Conservation (phyloP, 495 filamentous ascomycete species). For the Daldinia concentrica region DNA sequence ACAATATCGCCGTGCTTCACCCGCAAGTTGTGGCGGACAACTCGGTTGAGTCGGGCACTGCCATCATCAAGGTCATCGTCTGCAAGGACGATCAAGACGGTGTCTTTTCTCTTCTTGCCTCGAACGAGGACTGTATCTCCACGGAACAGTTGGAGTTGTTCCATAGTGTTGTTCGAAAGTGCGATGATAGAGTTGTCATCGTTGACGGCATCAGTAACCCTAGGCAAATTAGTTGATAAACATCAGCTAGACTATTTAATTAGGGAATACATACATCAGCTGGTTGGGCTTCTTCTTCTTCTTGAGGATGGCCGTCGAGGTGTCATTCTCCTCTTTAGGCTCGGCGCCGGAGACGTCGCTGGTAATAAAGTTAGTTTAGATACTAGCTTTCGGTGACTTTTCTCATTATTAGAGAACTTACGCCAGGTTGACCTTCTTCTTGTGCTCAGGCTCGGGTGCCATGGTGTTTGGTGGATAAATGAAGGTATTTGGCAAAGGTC, state of each 20-base stretch:
- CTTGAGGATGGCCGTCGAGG: conserved; percentile 96
- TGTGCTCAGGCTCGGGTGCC: conserved; percentile 74
- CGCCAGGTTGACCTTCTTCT: conserved; percentile 93
- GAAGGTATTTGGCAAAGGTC: conserved; percentile 38
- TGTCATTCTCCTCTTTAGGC: conserved; percentile 90
- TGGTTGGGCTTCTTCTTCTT: conserved; percentile 99
- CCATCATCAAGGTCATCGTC: conserved; percentile 99
- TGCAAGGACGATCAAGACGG: conserved; percentile 94
- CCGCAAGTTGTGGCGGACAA: conserved; percentile 95
- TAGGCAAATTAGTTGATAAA: conserved; percentile 58
- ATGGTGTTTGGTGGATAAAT: conserved; percentile 50
- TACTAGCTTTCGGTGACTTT: neutral
- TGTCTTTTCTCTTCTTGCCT: conserved; percentile 99
- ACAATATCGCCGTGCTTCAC: conserved; percentile 98
- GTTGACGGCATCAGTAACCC: conserved; percentile 96
- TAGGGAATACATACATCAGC: conserved; percentile 74
- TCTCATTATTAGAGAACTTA: conserved; percentile 59
- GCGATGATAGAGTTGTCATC: conserved; percentile 99
- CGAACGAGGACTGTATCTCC: conserved; percentile 97
- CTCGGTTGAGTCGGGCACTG: conserved; percentile 94
- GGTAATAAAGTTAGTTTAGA: conserved; percentile 47
- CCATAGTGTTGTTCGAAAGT: conserved; percentile 99
- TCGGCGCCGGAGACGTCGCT: conserved; percentile 92
- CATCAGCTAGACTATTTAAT: conserved; percentile 2
- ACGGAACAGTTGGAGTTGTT: conserved; percentile 95